A percentile compares a stretch with the other conserved stretches of the same genome.
These are phyloP conservation scores for Sporisorium exsertum DNA, from an alignment of 1,284 basidiomycete species.

Conservation along the genomic window DNA sequence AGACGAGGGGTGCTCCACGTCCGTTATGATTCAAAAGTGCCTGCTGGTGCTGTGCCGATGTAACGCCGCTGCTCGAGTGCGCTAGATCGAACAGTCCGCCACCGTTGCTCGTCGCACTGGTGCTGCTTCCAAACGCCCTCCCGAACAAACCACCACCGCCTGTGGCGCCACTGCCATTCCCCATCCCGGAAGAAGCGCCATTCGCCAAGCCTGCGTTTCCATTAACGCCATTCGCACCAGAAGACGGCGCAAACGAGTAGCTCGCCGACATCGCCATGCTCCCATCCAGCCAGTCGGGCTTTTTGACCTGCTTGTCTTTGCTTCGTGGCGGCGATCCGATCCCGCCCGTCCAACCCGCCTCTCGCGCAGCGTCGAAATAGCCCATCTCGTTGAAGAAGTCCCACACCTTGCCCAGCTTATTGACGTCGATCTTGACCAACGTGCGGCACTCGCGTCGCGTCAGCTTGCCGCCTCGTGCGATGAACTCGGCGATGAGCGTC, in stretches of 20 bases:
- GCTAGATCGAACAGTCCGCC: constrained; percentile 40
- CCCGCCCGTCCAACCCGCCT: constrained; percentile 50
- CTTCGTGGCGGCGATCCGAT: constrained; percentile 46
- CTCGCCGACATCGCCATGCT: constrained; percentile 47
- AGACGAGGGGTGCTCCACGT: constrained; percentile 39
- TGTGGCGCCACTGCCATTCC: neutral
- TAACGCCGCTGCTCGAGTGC: constrained; percentile 26
- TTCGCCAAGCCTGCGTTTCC: neutral
- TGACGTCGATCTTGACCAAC: constrained; percentile 64
- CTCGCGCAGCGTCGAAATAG: constrained; percentile 55
- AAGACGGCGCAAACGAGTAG: constrained; percentile 32
- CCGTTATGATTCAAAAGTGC: constrained; percentile 45
- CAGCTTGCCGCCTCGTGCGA: constrained; percentile 58
- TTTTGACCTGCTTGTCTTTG: constrained; percentile 36
- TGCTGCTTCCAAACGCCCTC: constrained; percentile 12
- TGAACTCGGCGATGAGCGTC: constrained; percentile 60
- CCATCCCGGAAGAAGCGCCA: neutral
- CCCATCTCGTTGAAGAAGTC: constrained; percentile 66
- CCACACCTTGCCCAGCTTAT: constrained; percentile 65
- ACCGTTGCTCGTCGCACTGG: constrained; percentile 11
- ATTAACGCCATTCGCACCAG: constrained; percentile 7
- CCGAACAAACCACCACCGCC: constrained; percentile 20
- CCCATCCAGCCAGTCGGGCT: constrained; percentile 47
- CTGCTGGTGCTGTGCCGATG: constrained; percentile 47
- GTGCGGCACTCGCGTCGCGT: constrained; percentile 59